A percentile compares a stretch with the other conserved stretches of the same genome.
phyloP scores from a whole-genome alignment of 129 eudicot genomes.

The carrot (Daucus carota) region DNA sequence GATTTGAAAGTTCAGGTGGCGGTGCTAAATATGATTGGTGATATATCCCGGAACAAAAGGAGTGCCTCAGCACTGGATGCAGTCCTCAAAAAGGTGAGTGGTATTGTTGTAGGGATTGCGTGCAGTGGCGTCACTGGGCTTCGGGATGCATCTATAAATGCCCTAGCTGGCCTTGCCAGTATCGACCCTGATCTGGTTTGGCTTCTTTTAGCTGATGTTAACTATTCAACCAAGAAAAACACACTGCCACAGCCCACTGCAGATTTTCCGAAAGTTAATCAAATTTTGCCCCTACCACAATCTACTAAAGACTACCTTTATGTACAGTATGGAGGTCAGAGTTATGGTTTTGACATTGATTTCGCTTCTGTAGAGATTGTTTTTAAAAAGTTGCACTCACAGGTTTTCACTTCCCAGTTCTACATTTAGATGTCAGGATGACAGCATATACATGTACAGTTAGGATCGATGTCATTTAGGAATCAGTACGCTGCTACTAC shows the following conservation, averaged over 20 bases:
- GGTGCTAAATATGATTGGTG: slow-evolving; percentile 71
- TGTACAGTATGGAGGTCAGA: slow-evolving; percentile 74
- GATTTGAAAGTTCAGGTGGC: slow-evolving; percentile 75
- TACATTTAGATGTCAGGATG: background rate
- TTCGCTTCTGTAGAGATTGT: slow-evolving; percentile 53
- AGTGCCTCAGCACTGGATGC: slow-evolving; percentile 68
- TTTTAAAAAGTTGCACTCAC: slow-evolving; percentile 38
- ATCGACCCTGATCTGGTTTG: slow-evolving; percentile 80
- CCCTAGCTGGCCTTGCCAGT: slow-evolving; percentile 56
- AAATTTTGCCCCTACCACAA: slow-evolving; percentile 48
- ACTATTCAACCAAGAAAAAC: slow-evolving; percentile 41
- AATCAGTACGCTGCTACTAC: no score
- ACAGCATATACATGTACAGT: background rate
- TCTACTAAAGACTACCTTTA: slow-evolving; percentile 57
- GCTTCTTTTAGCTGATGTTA: slow-evolving; percentile 80
- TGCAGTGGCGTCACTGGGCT: slow-evolving; percentile 77
- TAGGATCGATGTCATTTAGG: background rate
- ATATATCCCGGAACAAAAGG: slow-evolving; percentile 52
- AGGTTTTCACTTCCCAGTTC: slow-evolving; percentile 23
- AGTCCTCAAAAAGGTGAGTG: slow-evolving; percentile 76
- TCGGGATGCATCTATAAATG: slow-evolving; percentile 54
- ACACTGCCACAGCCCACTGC: slow-evolving; percentile 27
- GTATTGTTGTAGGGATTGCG: slow-evolving; percentile 68
- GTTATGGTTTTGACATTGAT: slow-evolving; percentile 78
- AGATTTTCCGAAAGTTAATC: slow-evolving; percentile 38